These are phyloP conservation scores for Spinellus fusiger DNA, from an alignment of 192 early-diverging fungal species.

Conservation along the genomic window DNA sequence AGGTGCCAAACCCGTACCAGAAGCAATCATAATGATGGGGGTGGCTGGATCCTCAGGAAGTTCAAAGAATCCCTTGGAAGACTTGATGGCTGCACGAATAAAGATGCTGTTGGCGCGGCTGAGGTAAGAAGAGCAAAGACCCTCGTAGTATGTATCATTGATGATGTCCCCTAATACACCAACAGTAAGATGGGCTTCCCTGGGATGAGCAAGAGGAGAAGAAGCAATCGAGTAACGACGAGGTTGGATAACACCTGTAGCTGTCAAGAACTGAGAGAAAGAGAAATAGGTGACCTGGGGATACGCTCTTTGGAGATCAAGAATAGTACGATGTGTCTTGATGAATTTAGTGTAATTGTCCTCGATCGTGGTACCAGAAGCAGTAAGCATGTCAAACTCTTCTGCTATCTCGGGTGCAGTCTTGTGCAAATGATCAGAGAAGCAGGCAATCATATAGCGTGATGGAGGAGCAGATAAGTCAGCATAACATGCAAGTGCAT, in stretches of 20 bases:
- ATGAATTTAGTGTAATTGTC: conserved; percentile 36
- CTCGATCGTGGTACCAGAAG: conserved; percentile 24
- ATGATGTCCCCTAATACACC: conserved; percentile 30
- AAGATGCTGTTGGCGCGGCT: not conserved
- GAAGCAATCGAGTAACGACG: conserved; percentile 84
- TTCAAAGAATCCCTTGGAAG: conserved; percentile 43
- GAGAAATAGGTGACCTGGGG: conserved; percentile 31
- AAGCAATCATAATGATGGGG: conserved; percentile 84
- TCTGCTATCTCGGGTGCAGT: conserved; percentile 28
- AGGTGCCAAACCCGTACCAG: conserved; percentile 91
- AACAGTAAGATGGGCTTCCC: conserved; percentile 17
- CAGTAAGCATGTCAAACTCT: conserved; percentile 19
- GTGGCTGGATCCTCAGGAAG: conserved; percentile 49
- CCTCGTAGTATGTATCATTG: conserved; percentile 20
- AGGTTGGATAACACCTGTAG: conserved; percentile 52
- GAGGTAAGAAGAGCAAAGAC: conserved; percentile 29
- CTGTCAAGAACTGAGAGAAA: conserved; percentile 37
- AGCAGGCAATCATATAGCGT: conserved; percentile 32
- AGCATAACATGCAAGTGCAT: conserved; percentile 42
- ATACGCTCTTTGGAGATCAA: conserved; percentile 39
- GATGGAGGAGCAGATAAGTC: conserved; percentile 39
- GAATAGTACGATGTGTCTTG: conserved; percentile 35
- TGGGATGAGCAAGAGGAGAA: conserved; percentile 46
- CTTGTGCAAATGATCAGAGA: conserved; percentile 31
- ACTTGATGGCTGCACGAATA: conserved; percentile 23